These are phyloP conservation scores for Pneumocystis canis DNA, from an alignment of 1,139 yeast genomes.

Conservation along the genomic window DNA sequence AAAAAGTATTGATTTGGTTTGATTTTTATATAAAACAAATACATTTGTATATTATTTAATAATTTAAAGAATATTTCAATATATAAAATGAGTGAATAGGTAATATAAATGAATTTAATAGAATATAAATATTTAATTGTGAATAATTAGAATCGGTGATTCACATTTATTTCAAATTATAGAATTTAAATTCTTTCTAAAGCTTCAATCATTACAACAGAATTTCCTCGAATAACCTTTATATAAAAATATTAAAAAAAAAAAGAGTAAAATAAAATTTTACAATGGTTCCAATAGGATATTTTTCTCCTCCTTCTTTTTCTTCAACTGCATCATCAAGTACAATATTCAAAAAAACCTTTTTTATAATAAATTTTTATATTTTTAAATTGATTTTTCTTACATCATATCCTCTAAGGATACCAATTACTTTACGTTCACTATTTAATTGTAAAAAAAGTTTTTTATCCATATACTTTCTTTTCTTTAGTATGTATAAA, in stretches of 20 bases:
- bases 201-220: constrained; percentile 30
- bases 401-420: constrained; percentile 64
- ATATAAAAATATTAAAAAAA: not conserved
- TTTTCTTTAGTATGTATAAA: constrained; percentile 12
- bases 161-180: not conserved
- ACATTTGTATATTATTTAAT: not conserved
- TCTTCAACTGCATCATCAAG: constrained; percentile 61
- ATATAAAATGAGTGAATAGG: not conserved
- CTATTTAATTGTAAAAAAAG: constrained; percentile 56
- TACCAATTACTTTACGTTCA: constrained; percentile 55
- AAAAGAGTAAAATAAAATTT: constrained; percentile 25
- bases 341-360: constrained; percentile 57
- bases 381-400: constrained; percentile 18
- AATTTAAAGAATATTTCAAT: not conserved
- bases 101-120: not conserved
- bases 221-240: constrained; percentile 30
- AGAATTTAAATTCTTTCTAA: not conserved
- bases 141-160: not conserved
- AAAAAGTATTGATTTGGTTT: not conserved
- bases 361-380: constrained; percentile 1
- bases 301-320: constrained; percentile 34
- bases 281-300: constrained; percentile 40
- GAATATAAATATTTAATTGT: not conserved
- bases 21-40: not conserved
- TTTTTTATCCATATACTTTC: constrained; percentile 61